Conservation (phyloP, 371 early-diverging fungal genomes). For the Blakeslea trispora region DNA sequence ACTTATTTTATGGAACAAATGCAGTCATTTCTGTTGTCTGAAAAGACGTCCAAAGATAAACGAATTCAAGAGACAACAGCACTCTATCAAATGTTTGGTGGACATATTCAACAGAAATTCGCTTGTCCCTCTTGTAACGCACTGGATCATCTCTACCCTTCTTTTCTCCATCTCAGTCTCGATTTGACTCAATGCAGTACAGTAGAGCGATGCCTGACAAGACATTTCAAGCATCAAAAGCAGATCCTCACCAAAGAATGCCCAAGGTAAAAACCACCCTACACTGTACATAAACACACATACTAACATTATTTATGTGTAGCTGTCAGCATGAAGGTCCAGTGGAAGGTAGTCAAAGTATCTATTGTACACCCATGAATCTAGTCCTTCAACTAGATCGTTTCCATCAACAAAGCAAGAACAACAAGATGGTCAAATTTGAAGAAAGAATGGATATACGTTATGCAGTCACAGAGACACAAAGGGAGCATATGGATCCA, state of each 20-base stretch:
- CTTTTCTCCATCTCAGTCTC: constrained; percentile 72
- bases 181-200: constrained; percentile 67
- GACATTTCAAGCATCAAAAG: constrained; percentile 19
- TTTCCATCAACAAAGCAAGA: constrained; percentile 64
- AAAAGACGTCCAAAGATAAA: constrained; percentile 58
- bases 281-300: neutral
- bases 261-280: constrained; percentile 24
- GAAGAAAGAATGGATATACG: constrained; percentile 46
- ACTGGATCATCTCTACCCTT: constrained; percentile 68
- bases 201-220: constrained; percentile 51
- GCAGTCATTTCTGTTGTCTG: constrained; percentile 34
- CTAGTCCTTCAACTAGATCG: constrained; percentile 80
- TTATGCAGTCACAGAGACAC: constrained; percentile 35
- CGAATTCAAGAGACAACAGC: constrained; percentile 78
- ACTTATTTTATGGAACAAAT: constrained; percentile 69
- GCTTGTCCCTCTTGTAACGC: constrained; percentile 72
- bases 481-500: constrained; percentile 28
- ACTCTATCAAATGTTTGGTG: constrained; percentile 82
- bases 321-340: constrained; percentile 54
- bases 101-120: constrained; percentile 73
- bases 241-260: constrained; percentile 21
- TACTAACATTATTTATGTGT: neutral
- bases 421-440: constrained; percentile 48
- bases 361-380: constrained; percentile 66
- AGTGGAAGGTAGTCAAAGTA: constrained; percentile 67